phyloP scores from a whole-genome alignment of 2,329 filamentous ascomycete genomes.

The Zalaria sp. region DNA sequence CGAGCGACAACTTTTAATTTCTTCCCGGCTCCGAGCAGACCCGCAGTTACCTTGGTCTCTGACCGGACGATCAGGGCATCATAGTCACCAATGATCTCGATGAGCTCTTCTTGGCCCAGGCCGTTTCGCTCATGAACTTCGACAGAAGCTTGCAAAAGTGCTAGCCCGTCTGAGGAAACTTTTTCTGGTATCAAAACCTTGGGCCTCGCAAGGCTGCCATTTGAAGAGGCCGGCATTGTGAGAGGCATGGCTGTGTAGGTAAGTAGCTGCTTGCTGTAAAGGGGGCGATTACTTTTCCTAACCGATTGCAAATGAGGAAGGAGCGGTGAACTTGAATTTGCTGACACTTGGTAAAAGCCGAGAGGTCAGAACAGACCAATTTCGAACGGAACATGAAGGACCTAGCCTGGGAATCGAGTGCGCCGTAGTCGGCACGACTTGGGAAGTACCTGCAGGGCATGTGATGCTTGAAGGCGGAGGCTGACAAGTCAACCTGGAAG shows the following conservation, averaged over 20 bases:
- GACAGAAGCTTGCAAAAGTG: slow-evolving; percentile 50
- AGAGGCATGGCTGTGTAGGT: neutral
- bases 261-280: too few species aligned
- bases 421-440: too few species aligned
- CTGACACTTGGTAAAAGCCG: too few species aligned
- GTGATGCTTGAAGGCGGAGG: too few species aligned
- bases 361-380: too few species aligned
- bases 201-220: slow-evolving; percentile 18
- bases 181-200: slow-evolving; percentile 66
- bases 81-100: slow-evolving; percentile 54
- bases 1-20: slow-evolving; percentile 65
- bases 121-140: slow-evolving; percentile 56
- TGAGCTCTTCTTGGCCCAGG: slow-evolving; percentile 48
- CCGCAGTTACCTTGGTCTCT: slow-evolving; percentile 64
- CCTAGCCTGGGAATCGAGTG: too few species aligned
- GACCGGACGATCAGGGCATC: slow-evolving; percentile 68
- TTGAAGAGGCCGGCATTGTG: slow-evolving; percentile 10
- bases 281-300: too few species aligned
- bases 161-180: slow-evolving; percentile 63
- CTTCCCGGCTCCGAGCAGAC: slow-evolving; percentile 49
- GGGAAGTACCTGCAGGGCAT: too few species aligned
- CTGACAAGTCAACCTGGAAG: too few species aligned
- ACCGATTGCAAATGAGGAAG: too few species aligned
- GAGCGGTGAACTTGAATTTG: too few species aligned
- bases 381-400: too few species aligned